These are phyloP conservation scores for Colletotrichum tropicale DNA, from an alignment of 2,329 filamentous ascomycete genomes.

Conservation along the genomic window DNA sequence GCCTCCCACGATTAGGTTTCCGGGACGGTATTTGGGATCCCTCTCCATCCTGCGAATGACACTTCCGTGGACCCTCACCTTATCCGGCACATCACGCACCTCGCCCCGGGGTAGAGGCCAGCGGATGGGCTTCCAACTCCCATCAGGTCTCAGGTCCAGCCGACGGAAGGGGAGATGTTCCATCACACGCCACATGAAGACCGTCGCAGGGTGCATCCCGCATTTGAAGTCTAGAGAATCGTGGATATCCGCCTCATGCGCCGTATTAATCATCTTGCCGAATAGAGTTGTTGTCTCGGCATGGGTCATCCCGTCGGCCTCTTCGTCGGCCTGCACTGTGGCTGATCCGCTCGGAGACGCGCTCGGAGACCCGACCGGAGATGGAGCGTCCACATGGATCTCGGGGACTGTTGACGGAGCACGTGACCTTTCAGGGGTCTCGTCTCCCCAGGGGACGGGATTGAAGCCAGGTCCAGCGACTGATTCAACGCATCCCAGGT, in stretches of 20 bases:
- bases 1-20: conserved; percentile 80
- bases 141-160: conserved; percentile 77
- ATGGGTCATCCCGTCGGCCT: background rate
- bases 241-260: conserved; percentile 64
- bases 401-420: conserved; percentile 30
- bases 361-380: conserved; percentile 10
- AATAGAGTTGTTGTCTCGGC: conserved; percentile 40
- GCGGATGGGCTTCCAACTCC: conserved; percentile 78
- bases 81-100: conserved; percentile 74
- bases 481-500: conserved; percentile 64
- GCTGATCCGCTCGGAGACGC: background rate
- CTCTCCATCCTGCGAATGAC: conserved; percentile 74
- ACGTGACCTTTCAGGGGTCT: background rate
- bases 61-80: conserved; percentile 74
- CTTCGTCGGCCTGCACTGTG: background rate
- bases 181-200: conserved; percentile 77
- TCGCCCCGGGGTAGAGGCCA: conserved; percentile 83
- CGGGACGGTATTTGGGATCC: conserved; percentile 71
- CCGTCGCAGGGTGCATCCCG: conserved; percentile 59
- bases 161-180: conserved; percentile 81
- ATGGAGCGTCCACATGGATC: conserved; percentile 29
- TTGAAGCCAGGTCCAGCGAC: background rate
- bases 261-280: conserved; percentile 61
- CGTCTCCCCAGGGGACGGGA: background rate
- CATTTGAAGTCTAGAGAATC: conserved; percentile 72